Conservation (phyloP, 106 monocot genomes). For the Apostasia ramifera region DNA sequence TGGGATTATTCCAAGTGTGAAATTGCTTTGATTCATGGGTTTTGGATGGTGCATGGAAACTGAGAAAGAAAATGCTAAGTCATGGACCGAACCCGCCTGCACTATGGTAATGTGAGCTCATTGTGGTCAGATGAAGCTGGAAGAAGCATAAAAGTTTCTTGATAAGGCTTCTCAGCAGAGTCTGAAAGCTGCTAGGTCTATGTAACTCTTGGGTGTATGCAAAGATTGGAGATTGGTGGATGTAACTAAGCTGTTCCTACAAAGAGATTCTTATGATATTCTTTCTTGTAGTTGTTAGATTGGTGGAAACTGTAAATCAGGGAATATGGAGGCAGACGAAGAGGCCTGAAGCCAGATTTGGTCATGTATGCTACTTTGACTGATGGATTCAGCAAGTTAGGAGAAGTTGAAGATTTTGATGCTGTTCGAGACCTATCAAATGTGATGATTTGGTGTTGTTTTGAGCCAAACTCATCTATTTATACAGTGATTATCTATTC, state of each 20-base stretch:
- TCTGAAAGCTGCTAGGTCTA: conserved; percentile 2
- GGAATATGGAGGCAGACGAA: conserved; percentile 15
- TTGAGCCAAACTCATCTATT: conserved; percentile 25
- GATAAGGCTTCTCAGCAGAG: conserved; percentile 8
- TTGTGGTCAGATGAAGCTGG: conserved; percentile 13
- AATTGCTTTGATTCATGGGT: conserved; percentile 23
- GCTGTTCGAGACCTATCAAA: conserved; percentile 13
- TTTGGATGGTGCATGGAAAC: conserved; percentile 11
- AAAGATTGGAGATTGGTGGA: conserved; percentile 13
- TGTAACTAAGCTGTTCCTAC: conserved; percentile 8
- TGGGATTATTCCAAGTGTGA: conserved; percentile 18
- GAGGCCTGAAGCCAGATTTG: conserved; percentile 12
- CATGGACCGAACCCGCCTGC: conserved; percentile 8
- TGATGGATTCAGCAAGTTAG: conserved; percentile 19
- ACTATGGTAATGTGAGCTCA: conserved; percentile 13
- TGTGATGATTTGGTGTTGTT: conserved; percentile 12
- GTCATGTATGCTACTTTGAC: conserved; percentile 19
- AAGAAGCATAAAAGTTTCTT: conserved; percentile 12
- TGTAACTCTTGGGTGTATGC: conserved; percentile 20
- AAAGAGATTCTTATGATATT: conserved; percentile 15
- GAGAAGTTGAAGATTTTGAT: conserved; percentile 8
- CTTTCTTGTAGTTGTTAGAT: conserved; percentile 25
- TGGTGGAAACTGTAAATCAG: conserved; percentile 17
- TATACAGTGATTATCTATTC: conserved; percentile 13
- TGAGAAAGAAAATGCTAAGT: conserved; percentile 8